phyloP scores from a whole-genome alignment of 768 basidiomycete species.

The Ramaria sp. region DNA sequence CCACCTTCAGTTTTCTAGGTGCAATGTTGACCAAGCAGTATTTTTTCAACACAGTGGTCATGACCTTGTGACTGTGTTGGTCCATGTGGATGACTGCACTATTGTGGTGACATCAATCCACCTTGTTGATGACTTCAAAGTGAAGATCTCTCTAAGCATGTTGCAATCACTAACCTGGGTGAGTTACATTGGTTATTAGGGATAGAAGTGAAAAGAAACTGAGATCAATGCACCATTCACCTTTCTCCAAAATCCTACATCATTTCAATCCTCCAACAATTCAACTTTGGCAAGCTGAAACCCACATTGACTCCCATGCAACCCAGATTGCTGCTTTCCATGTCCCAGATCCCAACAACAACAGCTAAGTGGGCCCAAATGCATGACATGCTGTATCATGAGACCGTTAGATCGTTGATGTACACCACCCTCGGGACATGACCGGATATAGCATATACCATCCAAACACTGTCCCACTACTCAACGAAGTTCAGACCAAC shows the following conservation, averaged over 20 bases:
- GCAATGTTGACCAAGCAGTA: conserved; percentile 20
- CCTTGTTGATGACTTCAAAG: background rate
- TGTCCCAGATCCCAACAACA: too few species aligned
- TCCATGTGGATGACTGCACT: conserved; percentile 24
- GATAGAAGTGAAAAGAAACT: conserved; percentile 16
- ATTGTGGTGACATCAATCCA: conserved; percentile 11
- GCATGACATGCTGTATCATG: too few species aligned
- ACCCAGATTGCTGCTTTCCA: background rate
- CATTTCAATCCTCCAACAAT: background rate
- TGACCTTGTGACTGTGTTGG: background rate
- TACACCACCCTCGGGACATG: background rate
- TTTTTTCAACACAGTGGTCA: conserved; percentile 9
- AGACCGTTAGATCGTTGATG: too few species aligned
- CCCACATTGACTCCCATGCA: conserved; percentile 8
- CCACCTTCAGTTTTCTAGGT: conserved; percentile 16
- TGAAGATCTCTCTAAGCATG: conserved; percentile 12
- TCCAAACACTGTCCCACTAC: too few species aligned
- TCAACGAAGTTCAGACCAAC: too few species aligned
- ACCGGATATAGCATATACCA: too few species aligned
- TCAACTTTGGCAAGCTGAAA: conserved; percentile 1
- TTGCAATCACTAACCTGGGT: conserved; percentile 18
- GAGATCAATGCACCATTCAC: conserved; percentile 7
- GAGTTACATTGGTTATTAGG: too few species aligned
- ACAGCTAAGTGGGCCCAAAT: too few species aligned
- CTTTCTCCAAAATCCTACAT: too few species aligned